Conservation (phyloP, 208 protist species). For the Trypanosoma platydactyli region DNA sequence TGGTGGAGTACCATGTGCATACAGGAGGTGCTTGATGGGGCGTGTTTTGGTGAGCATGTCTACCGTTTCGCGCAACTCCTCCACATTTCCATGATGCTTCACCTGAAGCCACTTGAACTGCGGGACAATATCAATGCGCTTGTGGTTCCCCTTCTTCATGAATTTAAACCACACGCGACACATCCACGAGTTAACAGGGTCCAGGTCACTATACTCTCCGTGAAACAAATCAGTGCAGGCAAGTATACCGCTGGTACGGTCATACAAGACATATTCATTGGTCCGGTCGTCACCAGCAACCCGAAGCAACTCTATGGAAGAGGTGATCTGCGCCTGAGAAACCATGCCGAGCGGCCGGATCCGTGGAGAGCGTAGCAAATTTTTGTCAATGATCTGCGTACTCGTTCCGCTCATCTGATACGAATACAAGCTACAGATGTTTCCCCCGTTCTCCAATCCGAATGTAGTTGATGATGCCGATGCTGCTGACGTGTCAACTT, state of each 20-base stretch:
- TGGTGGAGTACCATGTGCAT: slow-evolving; percentile 74
- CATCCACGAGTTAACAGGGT: slow-evolving; percentile 88
- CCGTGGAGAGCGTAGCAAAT: slow-evolving; percentile 10
- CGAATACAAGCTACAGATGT: slow-evolving; percentile 19
- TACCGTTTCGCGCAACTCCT: slow-evolving; percentile 38
- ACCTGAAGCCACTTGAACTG: slow-evolving; percentile 78
- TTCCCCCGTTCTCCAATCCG: slow-evolving; percentile 9
- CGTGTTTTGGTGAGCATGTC: slow-evolving; percentile 57
- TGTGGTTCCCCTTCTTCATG: slow-evolving; percentile 81
- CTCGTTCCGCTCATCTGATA: neutral
- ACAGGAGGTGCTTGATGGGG: slow-evolving; percentile 49
- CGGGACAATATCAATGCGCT: slow-evolving; percentile 63
- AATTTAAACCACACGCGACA: slow-evolving; percentile 91
- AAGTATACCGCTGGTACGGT: slow-evolving; percentile 44
- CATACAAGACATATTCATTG: slow-evolving; percentile 83
- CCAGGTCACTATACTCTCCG: slow-evolving; percentile 76
- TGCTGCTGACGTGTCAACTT: neutral
- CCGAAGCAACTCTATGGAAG: slow-evolving; percentile 57
- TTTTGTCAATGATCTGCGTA: slow-evolving; percentile 9
- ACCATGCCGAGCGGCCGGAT: slow-evolving; percentile 22
- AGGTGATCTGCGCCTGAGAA: slow-evolving; percentile 40
- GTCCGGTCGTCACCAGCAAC: slow-evolving; percentile 62
- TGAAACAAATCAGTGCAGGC: slow-evolving; percentile 86
- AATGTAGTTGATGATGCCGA: neutral
- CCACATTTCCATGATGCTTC: slow-evolving; percentile 41